Conservation (phyloP, 495 filamentous ascomycete species). For the Annulohypoxylon stygium region DNA sequence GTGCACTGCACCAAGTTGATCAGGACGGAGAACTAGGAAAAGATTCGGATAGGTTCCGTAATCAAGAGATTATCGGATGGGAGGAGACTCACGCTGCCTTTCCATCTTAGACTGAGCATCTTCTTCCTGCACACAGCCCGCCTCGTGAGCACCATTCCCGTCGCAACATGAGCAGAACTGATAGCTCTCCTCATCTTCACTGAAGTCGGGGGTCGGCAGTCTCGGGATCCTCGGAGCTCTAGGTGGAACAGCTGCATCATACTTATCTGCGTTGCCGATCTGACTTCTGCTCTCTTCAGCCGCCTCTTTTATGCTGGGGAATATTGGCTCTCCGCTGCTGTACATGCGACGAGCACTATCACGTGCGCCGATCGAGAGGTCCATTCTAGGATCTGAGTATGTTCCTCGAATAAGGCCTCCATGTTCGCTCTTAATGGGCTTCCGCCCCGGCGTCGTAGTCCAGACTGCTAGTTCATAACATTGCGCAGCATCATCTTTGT, state of each 20-base stretch:
- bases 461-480: neutral
- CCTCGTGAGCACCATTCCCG: neutral
- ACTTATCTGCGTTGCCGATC: slow-evolving; percentile 17
- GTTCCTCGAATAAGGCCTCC: slow-evolving; percentile 1
- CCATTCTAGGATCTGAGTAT: slow-evolving; percentile 4
- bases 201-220: slow-evolving; percentile 50
- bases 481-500: neutral
- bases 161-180: slow-evolving; percentile 47
- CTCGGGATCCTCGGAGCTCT: slow-evolving; percentile 45
- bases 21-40: slow-evolving; percentile 5
- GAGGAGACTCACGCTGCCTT: slow-evolving; percentile 38
- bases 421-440: slow-evolving; percentile 4
- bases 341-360: neutral
- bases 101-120: slow-evolving; percentile 42
- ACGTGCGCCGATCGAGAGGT: neutral
- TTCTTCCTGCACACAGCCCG: neutral
- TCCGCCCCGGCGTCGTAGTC: neutral
- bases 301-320: neutral
- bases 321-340: neutral
- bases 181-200: slow-evolving; percentile 21
- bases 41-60: neutral
- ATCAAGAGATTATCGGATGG: neutral
- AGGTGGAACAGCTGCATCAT: slow-evolving; percentile 31
- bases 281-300: neutral
- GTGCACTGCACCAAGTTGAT: slow-evolving; percentile 20